Evolutionary conservation across 129 eudicot genomes (phyloP).

Genomic region (Kitagawia praeruptora): DNA sequence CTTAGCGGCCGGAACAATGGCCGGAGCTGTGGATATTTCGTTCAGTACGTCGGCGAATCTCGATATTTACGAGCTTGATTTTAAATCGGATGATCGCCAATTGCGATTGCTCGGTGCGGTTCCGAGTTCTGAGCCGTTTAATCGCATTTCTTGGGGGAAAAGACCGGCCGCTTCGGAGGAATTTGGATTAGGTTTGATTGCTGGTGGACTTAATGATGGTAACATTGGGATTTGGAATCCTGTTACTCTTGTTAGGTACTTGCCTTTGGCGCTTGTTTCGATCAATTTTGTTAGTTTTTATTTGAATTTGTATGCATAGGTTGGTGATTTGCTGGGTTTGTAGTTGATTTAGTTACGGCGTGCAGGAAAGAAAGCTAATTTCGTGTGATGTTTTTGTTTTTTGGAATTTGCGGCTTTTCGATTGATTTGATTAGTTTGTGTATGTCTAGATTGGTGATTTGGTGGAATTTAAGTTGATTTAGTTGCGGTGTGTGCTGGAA

Average conservation of each 20-base stretch:
- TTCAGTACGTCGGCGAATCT: constrained; percentile 91
- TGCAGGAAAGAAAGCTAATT: too few species aligned
- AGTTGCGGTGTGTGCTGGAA: background rate
- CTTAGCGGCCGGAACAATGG: constrained; percentile 98
- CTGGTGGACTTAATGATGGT: constrained; percentile 95
- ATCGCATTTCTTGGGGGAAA: constrained; percentile 83
- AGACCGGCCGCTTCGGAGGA: constrained; percentile 47
- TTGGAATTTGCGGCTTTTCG: too few species aligned
- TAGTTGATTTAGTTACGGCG: background rate
- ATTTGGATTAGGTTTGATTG: constrained; percentile 66
- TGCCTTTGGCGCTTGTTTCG: background rate
- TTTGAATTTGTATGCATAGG: background rate
- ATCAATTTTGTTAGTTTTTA: background rate
- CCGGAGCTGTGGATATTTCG: constrained; percentile 94
- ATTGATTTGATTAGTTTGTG: too few species aligned
- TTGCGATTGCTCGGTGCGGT: constrained; percentile 46
- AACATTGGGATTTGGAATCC: constrained; percentile 94
- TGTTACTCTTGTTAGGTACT: constrained; percentile 43
- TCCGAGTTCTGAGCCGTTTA: constrained; percentile 74
- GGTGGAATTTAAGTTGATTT: background rate
- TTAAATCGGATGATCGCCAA: constrained; percentile 73
- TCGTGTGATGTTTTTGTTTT: too few species aligned
- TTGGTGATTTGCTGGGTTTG: background rate
- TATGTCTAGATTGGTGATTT: background rate
- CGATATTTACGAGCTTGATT: constrained; percentile 83